Evolutionary conservation across 148 eudicot species (phyloP), one percentile per base, ranked within the genome.

Genomic region (Camellia lanceoleosa): DNA sequence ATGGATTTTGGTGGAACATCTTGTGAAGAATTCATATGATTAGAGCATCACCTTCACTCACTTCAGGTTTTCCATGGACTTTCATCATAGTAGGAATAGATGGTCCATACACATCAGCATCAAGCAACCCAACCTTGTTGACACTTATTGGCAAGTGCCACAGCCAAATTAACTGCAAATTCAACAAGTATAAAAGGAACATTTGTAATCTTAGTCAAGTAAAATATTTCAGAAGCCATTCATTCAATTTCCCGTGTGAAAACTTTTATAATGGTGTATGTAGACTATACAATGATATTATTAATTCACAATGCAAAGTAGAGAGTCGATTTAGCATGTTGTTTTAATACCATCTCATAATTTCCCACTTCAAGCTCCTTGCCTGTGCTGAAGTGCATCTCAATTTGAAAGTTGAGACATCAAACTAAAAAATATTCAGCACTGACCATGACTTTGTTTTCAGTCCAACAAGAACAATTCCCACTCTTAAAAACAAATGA

Each of bases 11-110:
- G 52, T 10, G 30, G 54, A 68, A 58, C 42, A 68, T 56, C 43
- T 16, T 2, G 66, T 14, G 15, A 65, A 16, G 46, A 66, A 77
- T 51, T 20, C 19, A 80, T 14, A 51, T 42, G 58, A 49, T 56
- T 69, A 43, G 81, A 76, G 47, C 68, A 81, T 84, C 84, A 95
- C 99, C 94, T 88, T 82, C 87, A 83, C 87, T 92, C 55, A 85
- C 82, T 83, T 95, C 94, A 61, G 98, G 99, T 91, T 93, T 93
- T 67, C 97, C 97, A 44, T 83, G 90, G 67, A 95, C 86, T 65
- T 93, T 93, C 99, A 95, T 95, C 98, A 92, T 95, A 63, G 95
- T 87, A 38, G 99, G 99, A 79, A 93, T 86, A 20, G 99, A 95
- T 47, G 98, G 97, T 60, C 99, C 99, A 76, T 92, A 93, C 11